Conservation (phyloP, 345 rosid species). For the Sisymbrium irio region DNA sequence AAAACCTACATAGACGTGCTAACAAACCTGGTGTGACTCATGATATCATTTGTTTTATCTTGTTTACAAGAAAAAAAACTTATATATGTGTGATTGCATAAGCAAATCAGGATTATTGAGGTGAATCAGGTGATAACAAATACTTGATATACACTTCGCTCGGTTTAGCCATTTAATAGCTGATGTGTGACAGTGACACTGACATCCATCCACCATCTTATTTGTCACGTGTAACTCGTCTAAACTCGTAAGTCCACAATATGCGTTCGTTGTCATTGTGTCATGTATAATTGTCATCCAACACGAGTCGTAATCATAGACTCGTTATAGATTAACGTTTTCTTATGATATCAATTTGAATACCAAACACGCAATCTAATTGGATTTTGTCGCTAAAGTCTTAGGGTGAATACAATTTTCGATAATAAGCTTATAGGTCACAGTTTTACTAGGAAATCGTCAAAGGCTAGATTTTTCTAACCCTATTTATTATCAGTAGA, state of each 20-base stretch:
- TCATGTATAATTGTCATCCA: not conserved
- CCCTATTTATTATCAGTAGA: too few species aligned
- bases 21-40: not conserved
- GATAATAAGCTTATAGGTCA: not conserved
- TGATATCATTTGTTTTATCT: not conserved
- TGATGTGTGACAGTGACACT: conserved; percentile 3
- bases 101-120: not conserved
- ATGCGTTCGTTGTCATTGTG: not conserved
- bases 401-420: not conserved
- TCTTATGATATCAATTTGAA: not conserved
- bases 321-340: too few species aligned
- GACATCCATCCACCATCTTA: not conserved
- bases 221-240: not conserved
- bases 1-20: not conserved
- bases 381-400: not conserved
- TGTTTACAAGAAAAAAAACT: not conserved
- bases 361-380: not conserved
- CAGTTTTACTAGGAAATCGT: too few species aligned
- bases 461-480: too few species aligned
- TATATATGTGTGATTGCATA: not conserved
- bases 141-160: not conserved
- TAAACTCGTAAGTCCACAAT: not conserved
- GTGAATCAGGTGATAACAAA: not conserved
- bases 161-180: not conserved
- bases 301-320: not conserved